Evolutionary conservation across 495 filamentous ascomycete species (phyloP), one percentile per base, ranked within the genome.

Genomic region (Hamigera avellanea): DNA sequence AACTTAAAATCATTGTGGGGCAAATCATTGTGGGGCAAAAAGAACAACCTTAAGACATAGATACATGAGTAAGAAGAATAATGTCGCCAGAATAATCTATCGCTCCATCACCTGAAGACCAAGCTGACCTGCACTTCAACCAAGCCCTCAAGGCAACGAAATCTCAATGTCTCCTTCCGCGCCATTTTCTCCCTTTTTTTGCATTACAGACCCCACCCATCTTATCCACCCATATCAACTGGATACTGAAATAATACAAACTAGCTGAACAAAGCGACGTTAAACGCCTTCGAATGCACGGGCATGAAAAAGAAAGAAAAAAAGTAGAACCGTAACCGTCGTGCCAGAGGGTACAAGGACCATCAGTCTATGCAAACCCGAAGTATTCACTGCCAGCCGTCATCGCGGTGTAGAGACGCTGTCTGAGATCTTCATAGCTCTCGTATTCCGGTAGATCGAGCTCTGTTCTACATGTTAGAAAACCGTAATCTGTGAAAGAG

Each of bases 401-500:
- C 61, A 96, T 89, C 41, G 93, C 91, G 25, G 84, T 95, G 56
- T 93, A 81, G 34, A 96, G 62, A 45, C 88, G 83, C 48, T 84
- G 75, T 19, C 93, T 74, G 30, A 99, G 74, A 50, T 72, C 70
- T 43, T 99, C 91, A 54, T 99, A 99, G 54, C 76, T 93, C 45
- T 96, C 93, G 54, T 96, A 99, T 59, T 99, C 91, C 41, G 91
- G 91, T 44, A 99, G 78, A 69, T 99, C 91, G 54, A 99, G 86
- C 68, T 99, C 88, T 95, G 58, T 48, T 42, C 49, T 46, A 43
- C 23, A 7, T 14, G 46, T 67, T 60, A 70, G 60, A 40, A 44
- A 39, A 36, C 39, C 8, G 17, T 26, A 30, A 38, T 12, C 37
- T 25, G 2, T 40, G 25, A 12, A n/a, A 26, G 25, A 26, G 6